phyloP scores from a whole-genome alignment of 306 rosid genomes.

The Dalbergia cultrata region DNA sequence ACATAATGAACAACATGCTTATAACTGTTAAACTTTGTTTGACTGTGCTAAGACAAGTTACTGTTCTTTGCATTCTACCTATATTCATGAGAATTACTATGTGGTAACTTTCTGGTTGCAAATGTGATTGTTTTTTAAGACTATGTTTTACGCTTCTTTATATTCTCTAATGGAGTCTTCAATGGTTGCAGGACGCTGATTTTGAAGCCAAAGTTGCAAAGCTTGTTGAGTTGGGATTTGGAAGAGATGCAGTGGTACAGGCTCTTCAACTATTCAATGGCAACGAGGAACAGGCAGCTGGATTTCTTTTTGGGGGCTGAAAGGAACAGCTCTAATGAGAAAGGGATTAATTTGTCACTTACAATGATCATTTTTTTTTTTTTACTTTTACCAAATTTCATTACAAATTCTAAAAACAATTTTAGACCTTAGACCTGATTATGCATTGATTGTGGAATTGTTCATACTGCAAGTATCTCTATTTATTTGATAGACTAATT shows the following conservation, averaged over 20 bases:
- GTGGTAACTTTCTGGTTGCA: neutral
- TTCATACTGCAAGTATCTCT: constrained; percentile 33
- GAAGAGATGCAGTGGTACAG: constrained; percentile 80
- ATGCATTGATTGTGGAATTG: constrained; percentile 38
- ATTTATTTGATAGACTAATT: constrained; percentile 35
- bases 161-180: neutral
- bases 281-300: constrained; percentile 66
- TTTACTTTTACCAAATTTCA: constrained; percentile 11
- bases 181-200: constrained; percentile 63
- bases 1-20: constrained; percentile 29
- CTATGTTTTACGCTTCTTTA: neutral
- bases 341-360: constrained; percentile 51
- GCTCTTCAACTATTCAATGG: constrained; percentile 82
- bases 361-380: neutral
- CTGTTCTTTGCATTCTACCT: neutral
- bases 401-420: constrained; percentile 33
- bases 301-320: constrained; percentile 60
- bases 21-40: constrained; percentile 5
- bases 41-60: constrained; percentile 1
- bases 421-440: constrained; percentile 15
- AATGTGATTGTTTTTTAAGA: neutral
- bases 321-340: constrained; percentile 22
- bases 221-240: constrained; percentile 94
- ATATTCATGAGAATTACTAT: too few species aligned
- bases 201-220: constrained; percentile 90